Conservation (phyloP, 306 rosid genomes). For the Hippophae gyantsensis region DNA sequence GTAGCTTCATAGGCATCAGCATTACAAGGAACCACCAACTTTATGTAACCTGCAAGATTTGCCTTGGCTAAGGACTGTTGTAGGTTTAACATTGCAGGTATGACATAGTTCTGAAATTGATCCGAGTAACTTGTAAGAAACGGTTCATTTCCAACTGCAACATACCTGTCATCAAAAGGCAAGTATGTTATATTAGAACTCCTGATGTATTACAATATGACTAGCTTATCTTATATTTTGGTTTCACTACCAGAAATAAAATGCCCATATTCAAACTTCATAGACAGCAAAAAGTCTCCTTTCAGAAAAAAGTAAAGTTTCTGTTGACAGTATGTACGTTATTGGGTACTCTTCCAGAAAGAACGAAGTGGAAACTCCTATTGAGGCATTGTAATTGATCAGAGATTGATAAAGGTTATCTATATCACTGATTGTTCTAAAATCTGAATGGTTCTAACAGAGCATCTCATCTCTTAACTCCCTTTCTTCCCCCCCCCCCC, state of each 20-base stretch:
- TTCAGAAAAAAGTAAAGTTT: too few relatives aligned
- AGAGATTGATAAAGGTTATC: neutral
- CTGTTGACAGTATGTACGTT: neutral
- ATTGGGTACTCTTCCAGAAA: neutral
- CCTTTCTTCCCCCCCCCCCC: neutral
- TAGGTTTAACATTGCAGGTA: conserved; percentile 65
- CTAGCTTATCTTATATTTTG: neutral
- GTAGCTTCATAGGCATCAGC: conserved; percentile 86
- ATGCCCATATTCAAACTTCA: too few relatives aligned
- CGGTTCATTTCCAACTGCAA: conserved; percentile 96
- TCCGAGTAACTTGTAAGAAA: conserved; percentile 77
- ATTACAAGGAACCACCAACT: conserved; percentile 92
- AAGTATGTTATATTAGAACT: conserved; percentile 11
- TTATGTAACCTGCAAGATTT: conserved; percentile 75
- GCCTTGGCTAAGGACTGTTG: conserved; percentile 79
- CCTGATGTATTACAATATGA: neutral
- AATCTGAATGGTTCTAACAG: neutral
- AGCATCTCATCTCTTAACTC: conserved; percentile 1
- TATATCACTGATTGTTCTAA: neutral
- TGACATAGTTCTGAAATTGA: conserved; percentile 57
- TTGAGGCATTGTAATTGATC: neutral
- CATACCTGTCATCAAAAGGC: conserved; percentile 43
- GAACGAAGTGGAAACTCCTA: conserved; percentile 2
- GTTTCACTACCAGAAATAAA: neutral
- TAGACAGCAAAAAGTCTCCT: neutral